A percentile compares a stretch with the other conserved stretches of the same genome.
These are phyloP conservation scores for Monilinia vaccinii-corymbosi DNA, from an alignment of 2,329 filamentous ascomycete species.

Conservation along the genomic window DNA sequence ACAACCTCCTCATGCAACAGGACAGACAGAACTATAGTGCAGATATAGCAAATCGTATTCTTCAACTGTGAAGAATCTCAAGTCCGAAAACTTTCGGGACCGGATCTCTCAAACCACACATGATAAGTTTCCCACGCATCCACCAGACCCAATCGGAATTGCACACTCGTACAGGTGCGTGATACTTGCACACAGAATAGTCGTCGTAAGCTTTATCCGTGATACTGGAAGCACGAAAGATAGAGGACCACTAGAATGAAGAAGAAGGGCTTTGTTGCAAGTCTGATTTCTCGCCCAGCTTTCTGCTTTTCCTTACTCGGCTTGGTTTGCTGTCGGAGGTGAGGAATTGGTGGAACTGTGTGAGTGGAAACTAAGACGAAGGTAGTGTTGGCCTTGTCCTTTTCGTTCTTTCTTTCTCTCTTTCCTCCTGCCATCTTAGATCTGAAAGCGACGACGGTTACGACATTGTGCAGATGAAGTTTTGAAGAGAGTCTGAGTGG, in stretches of 20 bases:
- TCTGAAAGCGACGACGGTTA: no score
- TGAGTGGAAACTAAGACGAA: background rate
- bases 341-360: background rate
- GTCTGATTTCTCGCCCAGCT: slow-evolving; percentile 7
- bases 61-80: background rate
- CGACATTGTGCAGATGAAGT: background rate
- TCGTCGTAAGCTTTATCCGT: slow-evolving; percentile 9
- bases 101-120: background rate
- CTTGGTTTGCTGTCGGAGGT: background rate
- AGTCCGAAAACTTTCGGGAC: background rate
- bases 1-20: background rate
- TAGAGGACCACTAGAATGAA: background rate
- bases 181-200: background rate
- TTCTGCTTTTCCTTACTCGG: slow-evolving; percentile 4
- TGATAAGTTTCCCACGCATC: no score
- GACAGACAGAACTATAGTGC: background rate
- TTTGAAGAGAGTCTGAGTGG: background rate
- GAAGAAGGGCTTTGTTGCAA: slow-evolving; percentile 4
- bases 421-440: background rate
- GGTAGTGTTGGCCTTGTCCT: background rate
- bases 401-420: no score
- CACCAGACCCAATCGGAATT: background rate
- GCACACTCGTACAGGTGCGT: background rate
- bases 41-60: background rate
- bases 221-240: background rate